Evolutionary conservation across 495 filamentous ascomycete genomes (phyloP).

Genomic region (Talaromyces wortmannii): DNA sequence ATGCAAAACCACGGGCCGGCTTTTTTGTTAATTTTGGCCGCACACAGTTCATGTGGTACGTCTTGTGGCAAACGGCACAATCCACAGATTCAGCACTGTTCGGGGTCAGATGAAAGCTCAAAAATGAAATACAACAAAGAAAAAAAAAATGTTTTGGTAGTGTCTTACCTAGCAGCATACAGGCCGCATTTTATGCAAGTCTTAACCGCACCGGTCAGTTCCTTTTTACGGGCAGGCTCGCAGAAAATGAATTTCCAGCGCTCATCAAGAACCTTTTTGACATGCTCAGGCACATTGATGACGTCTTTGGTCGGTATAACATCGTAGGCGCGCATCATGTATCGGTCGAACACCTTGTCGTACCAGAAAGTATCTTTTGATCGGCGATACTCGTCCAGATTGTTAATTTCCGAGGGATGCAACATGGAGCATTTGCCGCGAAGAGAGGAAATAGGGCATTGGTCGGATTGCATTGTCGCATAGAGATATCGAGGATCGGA

Average conservation of each 20-base stretch:
- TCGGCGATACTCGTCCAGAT: constrained; percentile 79
- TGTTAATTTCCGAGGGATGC: constrained; percentile 78
- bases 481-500: constrained; percentile 85
- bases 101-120: not conserved
- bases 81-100: constrained; percentile 86
- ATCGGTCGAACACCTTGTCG: constrained; percentile 95
- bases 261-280: constrained; percentile 92
- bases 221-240: constrained; percentile 84
- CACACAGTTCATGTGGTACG: constrained; percentile 98
- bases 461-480: constrained; percentile 97
- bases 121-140: not conserved
- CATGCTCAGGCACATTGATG: constrained; percentile 89
- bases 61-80: constrained; percentile 88
- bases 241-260: constrained; percentile 93
- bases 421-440: constrained; percentile 87
- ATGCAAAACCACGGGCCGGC: constrained; percentile 94
- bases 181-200: constrained; percentile 83
- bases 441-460: constrained; percentile 82
- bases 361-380: constrained; percentile 87
- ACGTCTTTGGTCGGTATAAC: constrained; percentile 88
- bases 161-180: constrained; percentile 80
- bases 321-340: constrained; percentile 96
- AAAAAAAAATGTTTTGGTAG: not conserved
- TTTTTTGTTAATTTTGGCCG: constrained; percentile 90
- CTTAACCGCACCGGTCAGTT: constrained; percentile 94